Base-by-base conservation (phyloP, 1,139 yeast genomes). In the Suhomyces bolitotheri region DNA sequence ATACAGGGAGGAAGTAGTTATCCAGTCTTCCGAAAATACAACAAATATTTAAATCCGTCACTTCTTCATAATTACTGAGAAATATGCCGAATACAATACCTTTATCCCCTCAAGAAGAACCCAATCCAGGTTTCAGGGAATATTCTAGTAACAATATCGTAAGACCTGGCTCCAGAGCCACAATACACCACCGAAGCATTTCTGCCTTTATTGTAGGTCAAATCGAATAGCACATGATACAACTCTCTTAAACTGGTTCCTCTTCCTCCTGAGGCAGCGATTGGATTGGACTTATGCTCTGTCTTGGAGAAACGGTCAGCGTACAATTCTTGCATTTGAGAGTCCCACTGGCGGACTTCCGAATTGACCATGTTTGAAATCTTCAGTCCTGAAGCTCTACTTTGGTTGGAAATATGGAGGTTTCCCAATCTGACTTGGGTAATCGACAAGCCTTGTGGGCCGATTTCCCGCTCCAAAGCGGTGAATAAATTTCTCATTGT, bases 201-300 rank as follows among this genome's bases (percentile, higher is more conserved):
- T 10, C 43, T 48, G 6, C 22, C 22, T 16, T 44, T 45, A 7
- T 51, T 40, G 45, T 76, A 76, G 3, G 78, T 55, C 45, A 80
- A 56, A 46, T 80, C 87, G 51, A 72, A 80, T 7, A 80, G 53
- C 23, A 68, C 57, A 51, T 78, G 78, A 47, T 78, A 76, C 22
- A 80, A 63, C n/a, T 63, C 68, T 33, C 71, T 63, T 32, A 79
- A 59, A 30, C 63, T 63, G 1, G 68, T 54, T 3, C 76, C 76
- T 40, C 50, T 62, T 2, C 47, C 46, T 5, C 64, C 62, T 5
- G 64, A 47, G 3, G 66, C 54, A 29, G 56, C 58, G 4, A 68
- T 59, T 0, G 75, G 72, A 21, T 54, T 58, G 2, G 66, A 48
- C 29, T 51, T 54, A 31, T 43, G 51, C 40, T 69, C 72, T 3